Conservation (phyloP, 2,329 filamentous ascomycete species). For the Alternaria infectoria region DNA sequence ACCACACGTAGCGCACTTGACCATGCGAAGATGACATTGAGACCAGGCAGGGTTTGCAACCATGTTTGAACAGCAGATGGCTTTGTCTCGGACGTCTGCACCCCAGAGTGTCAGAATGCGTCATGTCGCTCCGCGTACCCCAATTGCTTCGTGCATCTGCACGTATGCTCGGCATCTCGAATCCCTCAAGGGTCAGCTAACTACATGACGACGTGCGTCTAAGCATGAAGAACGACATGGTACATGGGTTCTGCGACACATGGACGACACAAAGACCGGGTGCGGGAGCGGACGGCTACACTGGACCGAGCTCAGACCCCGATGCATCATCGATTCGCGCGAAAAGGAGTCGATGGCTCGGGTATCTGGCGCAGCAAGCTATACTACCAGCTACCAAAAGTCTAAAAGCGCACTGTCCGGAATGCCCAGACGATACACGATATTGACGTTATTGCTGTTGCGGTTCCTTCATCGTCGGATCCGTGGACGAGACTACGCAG, state of each 20-base stretch:
- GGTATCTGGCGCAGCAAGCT: neutral
- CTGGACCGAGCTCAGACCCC: slow-evolving; percentile 9
- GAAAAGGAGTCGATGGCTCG: neutral
- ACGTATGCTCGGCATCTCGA: slow-evolving; percentile 5
- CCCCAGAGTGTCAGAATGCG: slow-evolving; percentile 10
- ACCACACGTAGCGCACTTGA: neutral
- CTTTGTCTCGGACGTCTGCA: slow-evolving; percentile 19
- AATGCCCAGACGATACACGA: neutral
- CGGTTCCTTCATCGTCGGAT: neutral
- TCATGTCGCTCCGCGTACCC: neutral
- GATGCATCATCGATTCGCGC: slow-evolving; percentile 11
- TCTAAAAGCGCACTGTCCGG: neutral
- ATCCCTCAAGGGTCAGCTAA: neutral
- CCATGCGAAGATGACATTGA: neutral
- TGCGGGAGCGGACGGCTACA: slow-evolving; percentile 12
- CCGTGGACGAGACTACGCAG: neutral
- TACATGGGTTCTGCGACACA: slow-evolving; percentile 24
- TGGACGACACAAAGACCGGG: slow-evolving; percentile 18
- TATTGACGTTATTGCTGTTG: neutral
- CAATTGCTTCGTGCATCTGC: slow-evolving; percentile 7
- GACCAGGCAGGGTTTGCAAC: neutral
- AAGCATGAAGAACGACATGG: slow-evolving; percentile 13
- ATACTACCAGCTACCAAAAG: neutral
- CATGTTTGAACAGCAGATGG: neutral
- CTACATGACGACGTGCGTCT: neutral